A percentile compares a stretch with the other conserved stretches of the same genome.
These are phyloP conservation scores for Curvularia spicifera DNA, from an alignment of 2,329 filamentous ascomycete species.

Conservation along the genomic window DNA sequence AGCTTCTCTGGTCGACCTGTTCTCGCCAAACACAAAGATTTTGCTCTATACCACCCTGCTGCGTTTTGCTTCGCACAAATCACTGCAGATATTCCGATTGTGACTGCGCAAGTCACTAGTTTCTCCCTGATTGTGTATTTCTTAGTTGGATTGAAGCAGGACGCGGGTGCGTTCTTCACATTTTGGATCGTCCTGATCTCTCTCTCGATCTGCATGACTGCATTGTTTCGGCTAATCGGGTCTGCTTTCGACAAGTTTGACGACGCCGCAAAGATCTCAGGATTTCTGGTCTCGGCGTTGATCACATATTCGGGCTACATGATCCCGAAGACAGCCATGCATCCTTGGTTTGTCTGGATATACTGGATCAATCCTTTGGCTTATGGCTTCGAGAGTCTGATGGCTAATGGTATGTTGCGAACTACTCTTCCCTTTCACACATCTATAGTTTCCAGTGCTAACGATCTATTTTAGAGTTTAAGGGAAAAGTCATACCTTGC, in stretches of 20 bases:
- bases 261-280: conserved; percentile 60
- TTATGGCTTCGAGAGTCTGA: conserved; percentile 77
- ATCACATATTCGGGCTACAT: conserved; percentile 63
- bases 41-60: conserved; percentile 84
- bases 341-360: conserved; percentile 80
- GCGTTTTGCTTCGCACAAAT: conserved; percentile 75
- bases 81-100: conserved; percentile 61
- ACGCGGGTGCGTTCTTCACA: conserved; percentile 78
- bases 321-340: conserved; percentile 65
- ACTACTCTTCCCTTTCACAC: conserved; percentile 71
- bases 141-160: conserved; percentile 75
- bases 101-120: conserved; percentile 63
- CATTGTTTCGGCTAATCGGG: conserved; percentile 78
- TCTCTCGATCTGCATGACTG: conserved; percentile 66
- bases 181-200: conserved; percentile 70
- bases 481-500: conserved; percentile 63
- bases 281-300: conserved; percentile 62
- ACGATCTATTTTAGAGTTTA: conserved; percentile 65
- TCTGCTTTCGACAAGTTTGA: conserved; percentile 68
- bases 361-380: conserved; percentile 78
- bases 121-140: conserved; percentile 76
- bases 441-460: conserved; percentile 75
- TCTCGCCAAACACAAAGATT: conserved; percentile 82
- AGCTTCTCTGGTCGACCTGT: conserved; percentile 72
- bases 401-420: conserved; percentile 74